Evolutionary conservation across 1,284 basidiomycete genomes (phyloP).

Genomic region (Pseudozyma sp.): DNA sequence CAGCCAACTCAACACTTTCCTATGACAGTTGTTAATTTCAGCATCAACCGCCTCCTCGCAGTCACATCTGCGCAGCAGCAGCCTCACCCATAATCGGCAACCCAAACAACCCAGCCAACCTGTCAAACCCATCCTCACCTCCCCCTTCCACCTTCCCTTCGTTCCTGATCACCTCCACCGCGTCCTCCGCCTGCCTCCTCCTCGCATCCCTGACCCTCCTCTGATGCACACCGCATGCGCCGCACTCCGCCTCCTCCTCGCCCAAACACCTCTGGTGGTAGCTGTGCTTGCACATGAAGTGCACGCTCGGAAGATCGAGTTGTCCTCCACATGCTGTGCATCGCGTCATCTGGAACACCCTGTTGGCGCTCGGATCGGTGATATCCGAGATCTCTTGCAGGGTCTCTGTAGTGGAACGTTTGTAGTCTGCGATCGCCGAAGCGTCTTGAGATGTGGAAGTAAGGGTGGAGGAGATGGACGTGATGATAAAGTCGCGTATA

Average conservation of each 20-base stretch:
- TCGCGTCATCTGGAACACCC: constrained; percentile 91
- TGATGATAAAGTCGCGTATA: constrained; percentile 87
- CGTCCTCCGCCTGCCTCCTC: constrained; percentile 3
- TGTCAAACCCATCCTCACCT: constrained; percentile 30
- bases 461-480: constrained; percentile 79
- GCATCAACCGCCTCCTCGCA: too few relatives aligned
- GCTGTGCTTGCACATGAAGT: constrained; percentile 98
- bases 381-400: constrained; percentile 84
- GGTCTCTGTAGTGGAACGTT: constrained; percentile 83
- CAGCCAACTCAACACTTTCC: too few relatives aligned
- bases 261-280: constrained; percentile 79
- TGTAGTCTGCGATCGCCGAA: constrained; percentile 85
- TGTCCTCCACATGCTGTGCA: constrained; percentile 88
- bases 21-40: too few relatives aligned
- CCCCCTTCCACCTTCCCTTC: background rate
- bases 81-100: constrained; percentile 40
- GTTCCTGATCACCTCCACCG: constrained; percentile 4
- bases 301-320: constrained; percentile 89
- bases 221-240: constrained; percentile 84
- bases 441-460: constrained; percentile 84
- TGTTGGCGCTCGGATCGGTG: constrained; percentile 79
- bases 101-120: constrained; percentile 34
- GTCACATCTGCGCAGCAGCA: constrained; percentile 8
- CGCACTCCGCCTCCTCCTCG: constrained; percentile 77
- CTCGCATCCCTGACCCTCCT: constrained; percentile 86